A percentile compares a stretch with the other conserved stretches of the same genome.
These are phyloP conservation scores for Ceratocystis albifundus DNA, from an alignment of 2,329 filamentous ascomycete genomes.

Conservation along the genomic window DNA sequence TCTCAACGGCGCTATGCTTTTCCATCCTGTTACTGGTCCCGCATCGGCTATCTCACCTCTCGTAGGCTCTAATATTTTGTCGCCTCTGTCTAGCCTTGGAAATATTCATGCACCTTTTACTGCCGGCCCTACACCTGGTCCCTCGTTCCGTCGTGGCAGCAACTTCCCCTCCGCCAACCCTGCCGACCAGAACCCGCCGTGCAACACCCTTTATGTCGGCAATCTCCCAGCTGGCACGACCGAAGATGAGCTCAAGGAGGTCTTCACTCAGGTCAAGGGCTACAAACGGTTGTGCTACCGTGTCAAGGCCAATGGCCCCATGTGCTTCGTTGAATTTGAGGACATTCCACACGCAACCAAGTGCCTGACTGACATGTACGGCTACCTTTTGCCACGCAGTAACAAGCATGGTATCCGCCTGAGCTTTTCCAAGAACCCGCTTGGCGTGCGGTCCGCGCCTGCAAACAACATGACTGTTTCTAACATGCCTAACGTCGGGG, in stretches of 20 bases:
- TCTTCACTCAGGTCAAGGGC: conserved; percentile 86
- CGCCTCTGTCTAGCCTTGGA: conserved; percentile 27
- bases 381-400: conserved; percentile 76
- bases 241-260: conserved; percentile 85
- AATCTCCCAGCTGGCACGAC: conserved; percentile 87
- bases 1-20: conserved; percentile 13
- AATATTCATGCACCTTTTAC: conserved; percentile 1
- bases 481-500: conserved; percentile 28
- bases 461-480: background rate
- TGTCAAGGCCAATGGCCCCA: conserved; percentile 88
- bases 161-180: conserved; percentile 82
- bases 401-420: conserved; percentile 88
- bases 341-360: conserved; percentile 87
- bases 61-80: conserved; percentile 40
- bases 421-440: conserved; percentile 93
- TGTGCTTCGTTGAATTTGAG: conserved; percentile 99
- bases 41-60: conserved; percentile 25
- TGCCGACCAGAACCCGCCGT: conserved; percentile 91
- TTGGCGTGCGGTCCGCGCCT: conserved; percentile 77
- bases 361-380: conserved; percentile 79
- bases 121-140: conserved; percentile 11
- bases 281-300: conserved; percentile 94
- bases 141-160: conserved; percentile 22
- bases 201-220: conserved; percentile 96
- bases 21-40: conserved; percentile 12